A percentile compares a stretch with the other conserved stretches of the same genome.
These are phyloP conservation scores for Termitomyces sp. DNA, from an alignment of 768 basidiomycete genomes.

Conservation along the genomic window DNA sequence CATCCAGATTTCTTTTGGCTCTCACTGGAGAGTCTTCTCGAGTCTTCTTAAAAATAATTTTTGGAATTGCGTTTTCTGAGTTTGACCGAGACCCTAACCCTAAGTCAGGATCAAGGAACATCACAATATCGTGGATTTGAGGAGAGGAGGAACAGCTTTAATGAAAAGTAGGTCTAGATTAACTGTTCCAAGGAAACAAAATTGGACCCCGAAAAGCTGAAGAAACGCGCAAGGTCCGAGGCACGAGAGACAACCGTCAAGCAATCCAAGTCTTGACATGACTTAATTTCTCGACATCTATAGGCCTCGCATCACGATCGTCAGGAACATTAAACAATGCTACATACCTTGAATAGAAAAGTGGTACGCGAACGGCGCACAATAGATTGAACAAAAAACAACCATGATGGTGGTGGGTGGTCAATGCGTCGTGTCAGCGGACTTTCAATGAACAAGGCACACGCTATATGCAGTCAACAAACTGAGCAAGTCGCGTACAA, in stretches of 20 bases:
- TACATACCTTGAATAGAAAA: not conserved
- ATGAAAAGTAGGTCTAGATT: not conserved
- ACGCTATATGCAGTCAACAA: conserved; percentile 21
- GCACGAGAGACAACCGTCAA: too few species aligned
- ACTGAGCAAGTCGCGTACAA: conserved; percentile 31
- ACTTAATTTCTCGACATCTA: not conserved
- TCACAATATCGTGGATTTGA: too few species aligned
- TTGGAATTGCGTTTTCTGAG: not conserved
- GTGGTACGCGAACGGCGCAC: not conserved
- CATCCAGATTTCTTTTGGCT: too few species aligned
- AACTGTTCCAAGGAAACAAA: not conserved
- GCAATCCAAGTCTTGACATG: not conserved
- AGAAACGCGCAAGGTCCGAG: not conserved
- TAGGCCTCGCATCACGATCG: not conserved
- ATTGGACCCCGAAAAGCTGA: not conserved
- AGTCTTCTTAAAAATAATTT: not conserved
- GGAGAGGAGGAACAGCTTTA: too few species aligned
- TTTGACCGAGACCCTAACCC: conserved; percentile 12
- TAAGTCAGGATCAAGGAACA: conserved; percentile 8
- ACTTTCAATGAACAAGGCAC: conserved; percentile 34
- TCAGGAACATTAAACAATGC: not conserved
- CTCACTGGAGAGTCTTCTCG: not conserved
- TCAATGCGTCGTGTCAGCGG: conserved; percentile 43
- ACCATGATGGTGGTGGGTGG: conserved; percentile 28
- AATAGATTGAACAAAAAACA: not conserved